These are phyloP conservation scores for Inga laurina DNA, from an alignment of 306 rosid species.

Conservation along the genomic window DNA sequence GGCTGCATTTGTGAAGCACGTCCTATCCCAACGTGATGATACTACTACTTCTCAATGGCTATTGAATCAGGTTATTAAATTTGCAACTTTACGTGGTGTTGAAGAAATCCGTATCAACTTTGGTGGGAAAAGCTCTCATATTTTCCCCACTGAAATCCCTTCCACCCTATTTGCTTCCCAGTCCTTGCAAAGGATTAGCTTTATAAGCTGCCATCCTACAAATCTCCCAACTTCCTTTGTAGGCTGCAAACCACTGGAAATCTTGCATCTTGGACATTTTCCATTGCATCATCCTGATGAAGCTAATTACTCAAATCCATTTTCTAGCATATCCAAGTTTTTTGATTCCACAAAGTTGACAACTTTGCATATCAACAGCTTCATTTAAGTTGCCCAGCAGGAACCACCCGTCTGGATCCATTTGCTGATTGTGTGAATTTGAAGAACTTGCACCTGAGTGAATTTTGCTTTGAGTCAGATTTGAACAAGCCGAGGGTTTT, in stretches of 20 bases:
- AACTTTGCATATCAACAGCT: slow-evolving; percentile 43
- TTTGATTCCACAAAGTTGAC: slow-evolving; percentile 44
- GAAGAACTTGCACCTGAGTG: slow-evolving; percentile 41
- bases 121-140: slow-evolving; percentile 36
- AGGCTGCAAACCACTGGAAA: slow-evolving; percentile 32
- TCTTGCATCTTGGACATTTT: slow-evolving; percentile 41
- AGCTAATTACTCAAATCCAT: slow-evolving; percentile 31
- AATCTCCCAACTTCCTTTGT: slow-evolving; percentile 21
- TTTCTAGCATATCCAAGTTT: slow-evolving; percentile 28
- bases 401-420: slow-evolving; percentile 35
- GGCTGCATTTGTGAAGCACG: slow-evolving; percentile 34
- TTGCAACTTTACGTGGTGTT: slow-evolving; percentile 37
- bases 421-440: slow-evolving; percentile 42
- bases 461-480: slow-evolving; percentile 40
- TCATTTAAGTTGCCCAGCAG: slow-evolving; percentile 31
- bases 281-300: slow-evolving; percentile 33
- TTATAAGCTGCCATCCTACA: slow-evolving; percentile 42
- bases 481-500: slow-evolving; percentile 39
- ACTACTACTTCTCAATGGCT: slow-evolving; percentile 28
- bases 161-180: slow-evolving; percentile 32
- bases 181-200: slow-evolving; percentile 42
- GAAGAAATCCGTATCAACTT: slow-evolving; percentile 48
- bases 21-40: slow-evolving; percentile 36
- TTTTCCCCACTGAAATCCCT: slow-evolving; percentile 47
- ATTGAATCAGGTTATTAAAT: slow-evolving; percentile 45